Conservation (phyloP, 306 rosid species). For the Gillenia trifoliata region DNA sequence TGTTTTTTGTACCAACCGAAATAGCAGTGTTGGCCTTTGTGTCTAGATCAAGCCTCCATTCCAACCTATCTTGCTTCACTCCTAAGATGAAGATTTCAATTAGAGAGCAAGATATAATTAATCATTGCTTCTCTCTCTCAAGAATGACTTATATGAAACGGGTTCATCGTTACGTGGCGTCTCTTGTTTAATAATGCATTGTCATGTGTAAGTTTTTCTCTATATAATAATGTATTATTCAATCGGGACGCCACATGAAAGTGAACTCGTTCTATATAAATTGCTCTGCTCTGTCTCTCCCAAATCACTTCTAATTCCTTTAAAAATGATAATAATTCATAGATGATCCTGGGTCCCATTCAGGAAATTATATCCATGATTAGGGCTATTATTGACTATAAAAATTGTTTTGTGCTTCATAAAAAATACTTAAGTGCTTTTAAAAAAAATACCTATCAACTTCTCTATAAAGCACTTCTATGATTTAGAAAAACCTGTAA, state of each 20-base stretch:
- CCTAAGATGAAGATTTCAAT: neutral
- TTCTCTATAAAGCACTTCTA: no score
- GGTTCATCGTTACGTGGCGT: no score
- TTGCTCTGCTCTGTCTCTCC: neutral
- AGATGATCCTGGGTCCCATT: neutral
- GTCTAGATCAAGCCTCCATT: neutral
- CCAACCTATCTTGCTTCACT: slow-evolving; percentile 13
- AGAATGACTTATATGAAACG: no score
- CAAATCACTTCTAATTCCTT: neutral
- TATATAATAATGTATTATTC: no score
- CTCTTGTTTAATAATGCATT: no score
- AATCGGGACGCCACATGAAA: no score
- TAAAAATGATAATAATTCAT: neutral
- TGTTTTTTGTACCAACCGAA: slow-evolving; percentile 3
- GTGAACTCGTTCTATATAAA: no score
- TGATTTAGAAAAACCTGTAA: no score
- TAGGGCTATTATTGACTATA: neutral
- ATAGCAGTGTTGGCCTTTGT: neutral
- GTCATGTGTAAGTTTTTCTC: no score
- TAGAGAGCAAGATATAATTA: neutral
- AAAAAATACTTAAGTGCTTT: neutral
- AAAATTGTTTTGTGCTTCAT: neutral
- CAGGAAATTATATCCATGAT: neutral
- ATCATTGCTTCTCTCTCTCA: neutral
- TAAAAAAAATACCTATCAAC: neutral